phyloP scores from a whole-genome alignment of 352 stramenopile genomes.

The Peronospora tabacina region DNA sequence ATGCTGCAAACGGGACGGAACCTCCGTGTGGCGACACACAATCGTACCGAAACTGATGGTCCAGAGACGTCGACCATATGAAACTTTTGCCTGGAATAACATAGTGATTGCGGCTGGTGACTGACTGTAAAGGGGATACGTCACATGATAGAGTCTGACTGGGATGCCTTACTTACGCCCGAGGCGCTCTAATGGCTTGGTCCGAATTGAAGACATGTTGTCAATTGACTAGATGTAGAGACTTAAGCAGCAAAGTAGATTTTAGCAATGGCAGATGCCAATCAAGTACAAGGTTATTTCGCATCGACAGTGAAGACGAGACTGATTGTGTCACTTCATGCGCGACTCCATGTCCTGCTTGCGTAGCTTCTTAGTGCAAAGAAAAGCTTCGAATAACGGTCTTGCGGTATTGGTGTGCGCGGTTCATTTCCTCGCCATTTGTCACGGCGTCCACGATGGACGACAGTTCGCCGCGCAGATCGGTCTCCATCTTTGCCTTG shows the following conservation, averaged over 20 bases:
- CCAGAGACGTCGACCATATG: too few species aligned
- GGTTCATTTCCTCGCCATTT: constrained; percentile 56
- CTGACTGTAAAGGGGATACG: too few species aligned
- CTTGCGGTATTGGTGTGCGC: constrained; percentile 58
- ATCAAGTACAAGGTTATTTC: constrained; percentile 24
- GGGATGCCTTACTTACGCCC: too few species aligned
- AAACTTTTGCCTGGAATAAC: too few species aligned
- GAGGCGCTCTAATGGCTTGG: too few species aligned
- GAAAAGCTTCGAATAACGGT: constrained; percentile 73
- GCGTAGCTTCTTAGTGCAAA: constrained; percentile 32
- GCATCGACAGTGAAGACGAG: constrained; percentile 17
- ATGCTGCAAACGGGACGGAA: too few species aligned
- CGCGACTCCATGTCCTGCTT: constrained; percentile 3
- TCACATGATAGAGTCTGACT: too few species aligned
- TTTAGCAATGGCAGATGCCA: constrained; percentile 1
- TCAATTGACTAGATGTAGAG: not conserved
- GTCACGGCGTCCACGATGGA: constrained; percentile 63
- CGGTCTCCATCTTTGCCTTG: constrained; percentile 79
- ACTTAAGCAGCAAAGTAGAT: not conserved
- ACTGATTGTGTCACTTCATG: constrained; percentile 1
- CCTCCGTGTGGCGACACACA: too few species aligned
- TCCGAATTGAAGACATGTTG: not conserved
- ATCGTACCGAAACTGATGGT: too few species aligned
- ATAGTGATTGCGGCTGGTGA: too few species aligned
- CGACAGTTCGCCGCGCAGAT: constrained; percentile 74